phyloP scores from a whole-genome alignment of 2,329 filamentous ascomycete genomes.

The Knoxdaviesia proteae region DNA sequence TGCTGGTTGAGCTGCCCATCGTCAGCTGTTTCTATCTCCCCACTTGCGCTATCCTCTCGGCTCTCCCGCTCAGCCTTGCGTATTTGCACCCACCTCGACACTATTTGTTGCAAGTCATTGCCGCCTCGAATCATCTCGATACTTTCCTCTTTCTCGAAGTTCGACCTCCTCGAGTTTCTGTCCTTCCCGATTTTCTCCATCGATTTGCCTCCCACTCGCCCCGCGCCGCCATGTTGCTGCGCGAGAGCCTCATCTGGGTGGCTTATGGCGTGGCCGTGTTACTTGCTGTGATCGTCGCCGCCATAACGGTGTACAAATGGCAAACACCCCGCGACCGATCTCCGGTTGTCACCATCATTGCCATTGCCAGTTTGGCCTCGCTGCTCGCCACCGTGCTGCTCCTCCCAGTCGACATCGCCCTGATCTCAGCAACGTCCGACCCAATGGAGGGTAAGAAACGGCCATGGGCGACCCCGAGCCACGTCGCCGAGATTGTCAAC shows the following conservation, averaged over 20 bases:
- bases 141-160: too few species aligned
- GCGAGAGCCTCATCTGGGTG: conserved; percentile 85
- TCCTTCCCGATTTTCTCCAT: background rate
- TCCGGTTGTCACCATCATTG: conserved; percentile 58
- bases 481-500: conserved; percentile 55
- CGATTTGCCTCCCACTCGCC: conserved; percentile 15
- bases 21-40: too few species aligned
- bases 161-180: background rate
- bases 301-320: conserved; percentile 78
- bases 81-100: too few species aligned
- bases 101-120: too few species aligned
- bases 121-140: too few species aligned
- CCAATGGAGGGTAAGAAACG: conserved; percentile 65
- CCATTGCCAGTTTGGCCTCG: conserved; percentile 68
- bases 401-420: conserved; percentile 82
- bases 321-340: conserved; percentile 77
- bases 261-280: conserved; percentile 69
- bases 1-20: too few species aligned
- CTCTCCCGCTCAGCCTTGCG: too few species aligned
- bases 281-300: conserved; percentile 55
- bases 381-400: conserved; percentile 83
- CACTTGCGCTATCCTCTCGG: too few species aligned
- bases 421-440: conserved; percentile 74
- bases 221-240: conserved; percentile 31
- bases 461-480: conserved; percentile 76